Percentiles rank a stretch among this genome's conserved stretches.
Evolutionary conservation across 352 stramenopile genomes (phyloP).

Genomic region (Pythium chondricola): DNA sequence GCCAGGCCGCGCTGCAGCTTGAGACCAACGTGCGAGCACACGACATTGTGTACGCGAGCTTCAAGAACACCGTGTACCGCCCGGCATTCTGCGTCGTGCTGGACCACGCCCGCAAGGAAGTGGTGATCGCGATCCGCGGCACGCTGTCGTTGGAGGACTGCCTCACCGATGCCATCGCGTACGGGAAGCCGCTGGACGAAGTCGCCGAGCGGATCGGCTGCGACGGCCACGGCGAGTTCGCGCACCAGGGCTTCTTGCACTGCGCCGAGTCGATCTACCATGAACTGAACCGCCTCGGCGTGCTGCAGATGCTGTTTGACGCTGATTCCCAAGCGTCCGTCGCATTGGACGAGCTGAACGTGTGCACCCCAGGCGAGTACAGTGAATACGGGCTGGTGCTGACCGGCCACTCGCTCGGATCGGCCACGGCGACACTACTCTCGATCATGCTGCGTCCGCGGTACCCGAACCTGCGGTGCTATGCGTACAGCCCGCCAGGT

Average conservation of each 20-base stretch:
- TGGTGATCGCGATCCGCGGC: conserved; percentile 77
- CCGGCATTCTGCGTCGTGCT: conserved; percentile 79
- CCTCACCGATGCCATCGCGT: conserved; percentile 80
- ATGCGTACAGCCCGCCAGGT: conserved; percentile 73
- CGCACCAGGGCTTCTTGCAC: conserved; percentile 79
- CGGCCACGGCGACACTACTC: conserved; percentile 63
- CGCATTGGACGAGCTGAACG: conserved; percentile 47
- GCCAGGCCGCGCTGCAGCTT: conserved; percentile 75
- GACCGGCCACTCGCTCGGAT: conserved; percentile 80
- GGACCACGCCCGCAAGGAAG: conserved; percentile 61
- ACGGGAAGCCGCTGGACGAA: conserved; percentile 69
- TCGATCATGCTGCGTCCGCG: conserved; percentile 73
- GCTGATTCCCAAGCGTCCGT: conserved; percentile 38
- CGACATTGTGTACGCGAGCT: conserved; percentile 81
- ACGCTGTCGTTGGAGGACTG: conserved; percentile 86
- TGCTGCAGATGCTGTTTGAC: conserved; percentile 86
- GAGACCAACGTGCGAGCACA: conserved; percentile 52
- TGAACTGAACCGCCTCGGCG: conserved; percentile 59
- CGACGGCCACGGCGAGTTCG: conserved; percentile 62
- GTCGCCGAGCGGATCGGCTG: conserved; percentile 59
- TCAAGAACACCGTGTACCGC: conserved; percentile 73
- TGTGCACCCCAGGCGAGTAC: conserved; percentile 54
- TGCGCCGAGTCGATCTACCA: conserved; percentile 69
- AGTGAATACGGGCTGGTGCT: conserved; percentile 65
- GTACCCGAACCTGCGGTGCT: conserved; percentile 74